phyloP scores from a whole-genome alignment of 768 basidiomycete genomes.

The Stropharia rugosoannulata region DNA sequence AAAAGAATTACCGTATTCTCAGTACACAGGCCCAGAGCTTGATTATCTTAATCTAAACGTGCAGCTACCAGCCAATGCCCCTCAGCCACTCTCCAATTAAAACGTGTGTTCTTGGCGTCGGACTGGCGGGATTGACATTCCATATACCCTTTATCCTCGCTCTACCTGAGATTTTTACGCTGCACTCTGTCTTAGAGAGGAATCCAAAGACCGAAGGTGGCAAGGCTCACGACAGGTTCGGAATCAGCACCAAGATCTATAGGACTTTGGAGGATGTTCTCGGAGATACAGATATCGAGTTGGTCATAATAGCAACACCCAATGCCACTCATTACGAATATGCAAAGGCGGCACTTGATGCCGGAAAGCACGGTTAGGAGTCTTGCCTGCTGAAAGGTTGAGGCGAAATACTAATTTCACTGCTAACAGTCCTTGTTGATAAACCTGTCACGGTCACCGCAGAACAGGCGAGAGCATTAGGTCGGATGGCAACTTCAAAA shows the following conservation, averaged over 20 bases:
- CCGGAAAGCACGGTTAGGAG: slow-evolving; percentile 67
- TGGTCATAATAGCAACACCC: slow-evolving; percentile 69
- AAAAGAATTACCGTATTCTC: too few species aligned
- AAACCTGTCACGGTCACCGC: slow-evolving; percentile 72
- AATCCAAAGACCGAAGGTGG: slow-evolving; percentile 61
- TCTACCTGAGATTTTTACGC: slow-evolving; percentile 64
- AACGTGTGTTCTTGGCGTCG: slow-evolving; percentile 77
- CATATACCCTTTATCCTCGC: slow-evolving; percentile 80
- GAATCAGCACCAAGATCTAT: slow-evolving; percentile 56
- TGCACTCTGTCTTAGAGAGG: slow-evolving; percentile 75
- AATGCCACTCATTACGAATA: slow-evolving; percentile 72
- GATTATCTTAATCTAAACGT: too few species aligned
- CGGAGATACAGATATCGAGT: slow-evolving; percentile 62
- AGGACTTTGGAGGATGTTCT: slow-evolving; percentile 60
- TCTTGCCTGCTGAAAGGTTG: neutral
- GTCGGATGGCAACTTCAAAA: slow-evolving; percentile 55
- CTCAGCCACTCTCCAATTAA: slow-evolving; percentile 39
- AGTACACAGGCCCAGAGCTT: too few species aligned
- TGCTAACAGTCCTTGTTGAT: slow-evolving; percentile 64
- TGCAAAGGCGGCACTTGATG: slow-evolving; percentile 61
- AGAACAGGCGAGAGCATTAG: slow-evolving; percentile 61
- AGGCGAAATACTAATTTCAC: neutral
- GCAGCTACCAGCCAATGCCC: too few species aligned
- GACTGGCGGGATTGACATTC: slow-evolving; percentile 75
- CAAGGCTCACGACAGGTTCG: slow-evolving; percentile 66